phyloP scores from a whole-genome alignment of 2,329 filamentous ascomycete genomes.

The Penicillium sp. region DNA sequence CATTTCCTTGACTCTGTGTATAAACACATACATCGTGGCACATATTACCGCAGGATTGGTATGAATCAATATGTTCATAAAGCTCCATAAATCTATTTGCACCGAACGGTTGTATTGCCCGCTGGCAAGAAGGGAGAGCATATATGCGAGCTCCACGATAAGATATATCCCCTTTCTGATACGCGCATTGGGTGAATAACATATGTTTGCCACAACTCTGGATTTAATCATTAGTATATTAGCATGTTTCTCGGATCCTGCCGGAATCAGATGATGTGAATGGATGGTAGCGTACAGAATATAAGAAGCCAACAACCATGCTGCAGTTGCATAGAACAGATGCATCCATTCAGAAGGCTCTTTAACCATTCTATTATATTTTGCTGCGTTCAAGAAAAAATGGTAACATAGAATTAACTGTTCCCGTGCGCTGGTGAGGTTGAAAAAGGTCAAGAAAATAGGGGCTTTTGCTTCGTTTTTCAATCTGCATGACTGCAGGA shows the following conservation, averaged over 20 bases:
- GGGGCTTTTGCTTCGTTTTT: neutral
- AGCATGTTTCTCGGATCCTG: neutral
- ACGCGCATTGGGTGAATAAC: neutral
- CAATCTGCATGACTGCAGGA: neutral
- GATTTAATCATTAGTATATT: neutral
- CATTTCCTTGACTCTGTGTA: fast-evolving
- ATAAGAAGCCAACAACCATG: neutral
- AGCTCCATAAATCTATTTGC: neutral
- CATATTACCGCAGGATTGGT: neutral
- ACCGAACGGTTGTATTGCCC: neutral
- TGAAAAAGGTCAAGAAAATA: neutral
- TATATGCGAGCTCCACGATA: too few relatives aligned
- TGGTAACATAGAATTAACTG: neutral
- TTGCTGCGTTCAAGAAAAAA: neutral
- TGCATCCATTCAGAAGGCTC: neutral
- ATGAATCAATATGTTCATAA: neutral
- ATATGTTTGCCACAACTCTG: neutral
- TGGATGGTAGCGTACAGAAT: neutral
- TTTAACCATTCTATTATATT: fast-evolving
- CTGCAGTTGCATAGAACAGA: neutral
- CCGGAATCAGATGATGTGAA: neutral
- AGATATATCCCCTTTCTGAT: neutral
- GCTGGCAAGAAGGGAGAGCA: neutral
- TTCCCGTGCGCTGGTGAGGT: neutral
- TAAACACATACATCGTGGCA: neutral